These are phyloP conservation scores for Bruguiera parviflora DNA, from an alignment of 345 rosid species.

Conservation along the genomic window DNA sequence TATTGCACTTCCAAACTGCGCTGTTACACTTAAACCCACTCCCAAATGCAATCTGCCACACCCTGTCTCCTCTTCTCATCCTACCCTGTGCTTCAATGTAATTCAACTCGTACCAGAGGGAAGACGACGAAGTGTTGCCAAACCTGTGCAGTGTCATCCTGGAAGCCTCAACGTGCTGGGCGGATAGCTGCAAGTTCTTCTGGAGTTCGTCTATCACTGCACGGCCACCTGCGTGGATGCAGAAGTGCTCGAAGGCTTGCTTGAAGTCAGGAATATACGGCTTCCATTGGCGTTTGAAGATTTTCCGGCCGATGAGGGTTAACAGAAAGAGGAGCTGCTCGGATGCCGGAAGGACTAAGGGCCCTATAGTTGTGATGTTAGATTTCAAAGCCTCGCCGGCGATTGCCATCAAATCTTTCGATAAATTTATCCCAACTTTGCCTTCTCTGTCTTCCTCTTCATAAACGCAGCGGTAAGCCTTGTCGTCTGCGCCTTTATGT, in stretches of 20 bases:
- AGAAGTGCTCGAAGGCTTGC: slow-evolving; percentile 59
- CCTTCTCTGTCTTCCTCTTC: slow-evolving; percentile 54
- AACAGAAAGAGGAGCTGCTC: slow-evolving; percentile 36
- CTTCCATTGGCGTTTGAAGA: slow-evolving; percentile 22
- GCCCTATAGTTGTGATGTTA: slow-evolving; percentile 47
- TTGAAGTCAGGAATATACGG: slow-evolving; percentile 52
- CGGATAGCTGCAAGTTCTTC: slow-evolving; percentile 39
- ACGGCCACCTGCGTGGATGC: slow-evolving; percentile 62
- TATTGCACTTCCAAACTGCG: slow-evolving; percentile 54
- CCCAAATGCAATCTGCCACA: slow-evolving; percentile 68
- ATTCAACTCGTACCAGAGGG: slow-evolving; percentile 52
- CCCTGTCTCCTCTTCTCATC: slow-evolving; percentile 43
- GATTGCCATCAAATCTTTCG: slow-evolving; percentile 46
- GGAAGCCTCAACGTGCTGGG: slow-evolving; percentile 53
- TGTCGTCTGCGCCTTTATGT: slow-evolving; percentile 44
- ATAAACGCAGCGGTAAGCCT: slow-evolving; percentile 46
- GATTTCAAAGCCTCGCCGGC: slow-evolving; percentile 49
- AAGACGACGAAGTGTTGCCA: slow-evolving; percentile 62
- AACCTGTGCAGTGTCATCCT: slow-evolving; percentile 58
- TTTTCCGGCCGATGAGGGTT: slow-evolving; percentile 33
- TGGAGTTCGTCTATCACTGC: slow-evolving; percentile 53
- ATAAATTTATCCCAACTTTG: slow-evolving; percentile 41
- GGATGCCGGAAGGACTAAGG: slow-evolving; percentile 43
- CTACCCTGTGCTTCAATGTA: slow-evolving; percentile 49
- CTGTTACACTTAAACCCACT: slow-evolving; percentile 64